Percentiles rank a stretch among this genome's conserved stretches.
Evolutionary conservation across 305 asterid species (phyloP).

Genomic region (Stenogyne calaminthoides): DNA sequence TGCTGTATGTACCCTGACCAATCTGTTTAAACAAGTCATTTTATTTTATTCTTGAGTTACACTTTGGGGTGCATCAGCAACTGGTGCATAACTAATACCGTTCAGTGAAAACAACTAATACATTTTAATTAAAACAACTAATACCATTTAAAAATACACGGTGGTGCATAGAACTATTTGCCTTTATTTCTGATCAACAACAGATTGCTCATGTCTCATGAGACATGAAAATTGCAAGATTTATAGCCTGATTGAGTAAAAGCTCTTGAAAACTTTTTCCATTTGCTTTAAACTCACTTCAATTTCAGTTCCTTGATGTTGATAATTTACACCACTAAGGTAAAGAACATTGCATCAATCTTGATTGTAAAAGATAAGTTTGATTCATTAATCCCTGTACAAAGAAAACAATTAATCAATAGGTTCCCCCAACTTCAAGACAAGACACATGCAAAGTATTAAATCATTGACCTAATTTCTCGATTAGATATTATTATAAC

Average conservation of each 20-base stretch:
- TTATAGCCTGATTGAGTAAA: not conserved
- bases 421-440: constrained; percentile 23
- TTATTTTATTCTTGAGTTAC: not conserved
- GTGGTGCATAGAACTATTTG: too few relatives aligned
- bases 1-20: constrained; percentile 97
- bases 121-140: too few relatives aligned
- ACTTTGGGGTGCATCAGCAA: too few relatives aligned
- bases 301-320: not conserved
- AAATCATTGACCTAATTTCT: constrained; percentile 2
- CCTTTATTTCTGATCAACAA: not conserved
- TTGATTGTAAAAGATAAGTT: not conserved
- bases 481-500: constrained; percentile 1
- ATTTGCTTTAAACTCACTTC: not conserved
- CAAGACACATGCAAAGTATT: constrained; percentile 17
- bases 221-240: not conserved
- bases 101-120: too few relatives aligned
- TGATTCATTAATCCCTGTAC: too few relatives aligned
- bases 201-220: not conserved
- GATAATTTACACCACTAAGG: not conserved
- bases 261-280: not conserved
- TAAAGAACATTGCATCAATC: not conserved
- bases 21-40: constrained; percentile 53
- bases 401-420: constrained; percentile 19
- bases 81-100: too few relatives aligned
- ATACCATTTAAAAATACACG: too few relatives aligned